These are phyloP conservation scores for Leccinum boreale DNA, from an alignment of 768 basidiomycete species.

Conservation along the genomic window DNA sequence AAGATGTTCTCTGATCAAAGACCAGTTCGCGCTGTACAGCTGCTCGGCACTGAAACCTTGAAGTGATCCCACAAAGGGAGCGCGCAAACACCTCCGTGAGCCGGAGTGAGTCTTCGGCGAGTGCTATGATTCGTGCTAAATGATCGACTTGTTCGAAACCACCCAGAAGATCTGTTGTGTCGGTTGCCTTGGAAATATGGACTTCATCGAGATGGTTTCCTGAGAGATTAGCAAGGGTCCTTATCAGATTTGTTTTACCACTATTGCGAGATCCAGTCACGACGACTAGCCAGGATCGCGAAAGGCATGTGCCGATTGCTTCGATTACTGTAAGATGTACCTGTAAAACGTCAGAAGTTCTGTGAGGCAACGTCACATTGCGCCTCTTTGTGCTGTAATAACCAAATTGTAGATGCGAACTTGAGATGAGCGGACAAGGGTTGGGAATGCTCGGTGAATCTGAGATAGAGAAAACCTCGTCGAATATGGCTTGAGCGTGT, in stretches of 20 bases:
- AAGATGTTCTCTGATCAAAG: conserved; percentile 12
- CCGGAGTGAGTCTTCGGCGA: conserved; percentile 40
- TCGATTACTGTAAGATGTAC: conserved; percentile 65
- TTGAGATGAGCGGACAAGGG: conserved; percentile 34
- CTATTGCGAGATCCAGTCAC: conserved; percentile 68
- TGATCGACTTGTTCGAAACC: conserved; percentile 90
- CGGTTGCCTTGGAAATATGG: conserved; percentile 79
- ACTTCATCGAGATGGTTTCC: conserved; percentile 73
- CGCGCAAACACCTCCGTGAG: conserved; percentile 40
- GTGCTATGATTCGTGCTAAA: conserved; percentile 34
- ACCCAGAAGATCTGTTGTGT: conserved; percentile 91
- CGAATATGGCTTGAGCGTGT: conserved; percentile 50
- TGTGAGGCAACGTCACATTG: conserved; percentile 31
- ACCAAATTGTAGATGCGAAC: conserved; percentile 62
- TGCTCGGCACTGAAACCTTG: conserved; percentile 12
- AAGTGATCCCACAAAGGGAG: conserved; percentile 23
- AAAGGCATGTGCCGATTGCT: conserved; percentile 68
- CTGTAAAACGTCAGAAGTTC: conserved; percentile 54
- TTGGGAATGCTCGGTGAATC: conserved; percentile 39
- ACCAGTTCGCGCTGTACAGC: conserved; percentile 16
- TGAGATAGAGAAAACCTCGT: conserved; percentile 43
- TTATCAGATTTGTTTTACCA: conserved; percentile 80
- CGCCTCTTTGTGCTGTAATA: conserved; percentile 43
- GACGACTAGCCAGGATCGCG: conserved; percentile 85
- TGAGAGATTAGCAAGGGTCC: conserved; percentile 62